These are phyloP conservation scores for Populus euphratica DNA, from an alignment of 345 rosid genomes.

Conservation along the genomic window DNA sequence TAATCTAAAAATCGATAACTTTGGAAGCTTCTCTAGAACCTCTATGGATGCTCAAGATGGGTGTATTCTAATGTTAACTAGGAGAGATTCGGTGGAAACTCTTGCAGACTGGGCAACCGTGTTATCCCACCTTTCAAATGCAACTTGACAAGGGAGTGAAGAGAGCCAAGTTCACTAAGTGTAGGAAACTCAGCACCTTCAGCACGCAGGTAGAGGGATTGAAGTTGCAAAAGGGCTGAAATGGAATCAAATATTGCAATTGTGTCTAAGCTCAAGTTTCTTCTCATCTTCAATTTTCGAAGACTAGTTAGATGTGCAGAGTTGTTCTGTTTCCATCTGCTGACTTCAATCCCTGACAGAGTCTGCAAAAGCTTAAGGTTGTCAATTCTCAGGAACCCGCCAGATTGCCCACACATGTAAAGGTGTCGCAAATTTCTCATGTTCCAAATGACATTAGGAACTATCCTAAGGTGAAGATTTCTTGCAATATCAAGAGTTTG, in stretches of 20 bases:
- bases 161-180: not conserved
- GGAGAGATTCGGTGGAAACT: slow-evolving; percentile 20
- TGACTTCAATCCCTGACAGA: slow-evolving; percentile 14
- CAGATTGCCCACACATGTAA: slow-evolving; percentile 7
- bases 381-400: slow-evolving; percentile 14
- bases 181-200: not conserved
- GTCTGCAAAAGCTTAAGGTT: slow-evolving; percentile 22
- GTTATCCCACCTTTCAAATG: slow-evolving; percentile 4
- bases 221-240: slow-evolving; percentile 13
- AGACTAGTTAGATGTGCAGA: slow-evolving; percentile 13
- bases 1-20: slow-evolving; percentile 10
- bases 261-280: slow-evolving; percentile 11
- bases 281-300: slow-evolving; percentile 22
- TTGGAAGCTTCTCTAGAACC: slow-evolving; percentile 14
- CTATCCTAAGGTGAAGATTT: slow-evolving; percentile 9
- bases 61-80: slow-evolving; percentile 15
- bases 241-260: slow-evolving; percentile 8
- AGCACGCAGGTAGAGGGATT: slow-evolving; percentile 6
- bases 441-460: slow-evolving; percentile 20
- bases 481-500: slow-evolving; percentile 22
- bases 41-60: slow-evolving; percentile 6
- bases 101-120: not conserved
- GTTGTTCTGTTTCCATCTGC: slow-evolving; percentile 19
- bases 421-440: slow-evolving; percentile 14
- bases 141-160: slow-evolving; percentile 14